phyloP scores from a whole-genome alignment of 345 rosid genomes.

The Brassica carinata region DNA sequence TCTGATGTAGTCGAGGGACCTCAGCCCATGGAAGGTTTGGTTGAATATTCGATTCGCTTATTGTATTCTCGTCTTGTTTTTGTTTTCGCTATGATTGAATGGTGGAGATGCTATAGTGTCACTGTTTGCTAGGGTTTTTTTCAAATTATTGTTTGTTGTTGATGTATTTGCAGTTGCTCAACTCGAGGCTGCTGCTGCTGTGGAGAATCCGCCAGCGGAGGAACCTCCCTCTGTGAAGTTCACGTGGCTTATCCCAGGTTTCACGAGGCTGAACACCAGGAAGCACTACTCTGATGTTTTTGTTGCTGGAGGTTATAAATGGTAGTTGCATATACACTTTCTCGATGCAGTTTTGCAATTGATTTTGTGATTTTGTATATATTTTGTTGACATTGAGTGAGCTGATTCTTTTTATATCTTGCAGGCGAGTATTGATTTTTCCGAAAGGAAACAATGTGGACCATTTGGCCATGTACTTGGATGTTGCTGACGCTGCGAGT shows the following conservation, averaged over 20 bases:
- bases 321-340: constrained; percentile 47
- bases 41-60: background rate
- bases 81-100: background rate
- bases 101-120: constrained; percentile 22
- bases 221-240: constrained; percentile 81
- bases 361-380: background rate
- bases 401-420: constrained; percentile 13
- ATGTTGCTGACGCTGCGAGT: constrained; percentile 76
- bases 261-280: constrained; percentile 58
- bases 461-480: constrained; percentile 92
- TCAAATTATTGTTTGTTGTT: background rate
- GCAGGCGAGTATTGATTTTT: constrained; percentile 82
- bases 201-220: constrained; percentile 72
- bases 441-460: constrained; percentile 97
- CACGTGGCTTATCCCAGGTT: constrained; percentile 77
- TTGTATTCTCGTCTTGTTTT: background rate
- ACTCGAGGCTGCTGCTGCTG: constrained; percentile 55
- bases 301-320: constrained; percentile 63
- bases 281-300: background rate
- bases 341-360: background rate
- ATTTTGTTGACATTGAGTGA: constrained; percentile 10
- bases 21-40: constrained; percentile 88
- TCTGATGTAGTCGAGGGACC: constrained; percentile 83
- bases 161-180: constrained; percentile 52
- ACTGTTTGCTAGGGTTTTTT: constrained; percentile 40